phyloP scores from a whole-genome alignment of 106 monocot species.

The Dendrobium nobile region DNA sequence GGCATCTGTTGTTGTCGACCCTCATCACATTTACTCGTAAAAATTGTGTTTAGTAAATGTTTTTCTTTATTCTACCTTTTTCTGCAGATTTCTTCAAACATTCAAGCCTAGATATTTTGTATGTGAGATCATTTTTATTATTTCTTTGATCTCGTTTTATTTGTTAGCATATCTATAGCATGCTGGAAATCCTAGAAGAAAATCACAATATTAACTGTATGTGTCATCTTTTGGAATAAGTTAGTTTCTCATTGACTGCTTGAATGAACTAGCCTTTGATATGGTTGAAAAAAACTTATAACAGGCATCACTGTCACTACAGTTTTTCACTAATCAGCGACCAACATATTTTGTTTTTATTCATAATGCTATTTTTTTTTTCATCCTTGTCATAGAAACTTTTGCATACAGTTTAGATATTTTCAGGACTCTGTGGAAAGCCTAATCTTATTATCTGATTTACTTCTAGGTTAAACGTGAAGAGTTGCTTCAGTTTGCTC shows the following conservation, averaged over 20 bases:
- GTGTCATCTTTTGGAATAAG: background rate
- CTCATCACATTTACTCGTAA: background rate
- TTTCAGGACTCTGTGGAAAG: background rate
- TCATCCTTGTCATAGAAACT: background rate
- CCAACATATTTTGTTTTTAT: background rate
- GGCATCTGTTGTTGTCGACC: background rate
- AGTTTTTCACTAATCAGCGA: background rate
- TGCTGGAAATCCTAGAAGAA: background rate
- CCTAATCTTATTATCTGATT: background rate
- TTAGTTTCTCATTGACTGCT: background rate
- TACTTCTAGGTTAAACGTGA: slow-evolving; percentile 75
- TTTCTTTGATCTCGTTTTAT: background rate
- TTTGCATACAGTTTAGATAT: background rate
- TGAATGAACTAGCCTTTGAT: background rate
- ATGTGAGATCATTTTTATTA: background rate
- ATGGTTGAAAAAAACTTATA: background rate
- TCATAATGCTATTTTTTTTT: background rate
- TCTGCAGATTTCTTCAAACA: background rate
- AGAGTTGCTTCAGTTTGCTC: slow-evolving; percentile 94
- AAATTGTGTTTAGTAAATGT: background rate
- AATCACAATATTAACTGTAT: background rate
- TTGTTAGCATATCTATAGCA: background rate
- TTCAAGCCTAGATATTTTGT: background rate
- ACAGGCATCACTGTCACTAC: no score
- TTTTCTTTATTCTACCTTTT: background rate